A percentile compares a stretch with the other conserved stretches of the same genome.
These are phyloP conservation scores for Diaporthe humulicola DNA, from an alignment of 2,329 filamentous ascomycete species.

Conservation along the genomic window DNA sequence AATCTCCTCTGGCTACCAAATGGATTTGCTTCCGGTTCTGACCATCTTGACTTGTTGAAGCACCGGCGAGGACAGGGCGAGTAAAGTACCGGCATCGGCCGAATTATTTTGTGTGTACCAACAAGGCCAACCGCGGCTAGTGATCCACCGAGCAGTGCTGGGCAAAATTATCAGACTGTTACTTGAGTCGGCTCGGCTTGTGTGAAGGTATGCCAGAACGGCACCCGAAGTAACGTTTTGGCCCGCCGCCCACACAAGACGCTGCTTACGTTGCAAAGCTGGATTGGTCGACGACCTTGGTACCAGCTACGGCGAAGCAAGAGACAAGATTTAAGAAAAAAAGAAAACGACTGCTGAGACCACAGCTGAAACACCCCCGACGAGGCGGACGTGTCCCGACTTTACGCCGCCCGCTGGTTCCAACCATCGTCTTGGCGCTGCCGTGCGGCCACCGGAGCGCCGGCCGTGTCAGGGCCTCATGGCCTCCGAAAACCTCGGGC, in stretches of 20 bases:
- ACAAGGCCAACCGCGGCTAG: conserved; percentile 4
- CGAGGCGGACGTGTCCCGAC: not conserved
- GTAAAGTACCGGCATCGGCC: not conserved
- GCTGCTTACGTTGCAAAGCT: not conserved
- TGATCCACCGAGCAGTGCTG: conserved; percentile 15
- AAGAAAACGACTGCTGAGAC: conserved; percentile 13
- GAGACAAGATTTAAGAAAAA: conserved; percentile 6
- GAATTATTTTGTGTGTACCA: conserved; percentile 6
- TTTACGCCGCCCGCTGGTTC: not conserved
- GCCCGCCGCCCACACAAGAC: conserved; percentile 17
- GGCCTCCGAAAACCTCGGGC: conserved; percentile 38
- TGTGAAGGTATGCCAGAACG: conserved; percentile 18
- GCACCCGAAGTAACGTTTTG: conserved; percentile 15
- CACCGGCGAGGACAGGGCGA: conserved; percentile 2
- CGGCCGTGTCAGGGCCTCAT: conserved; percentile 32
- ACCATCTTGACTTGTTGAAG: conserved; percentile 26
- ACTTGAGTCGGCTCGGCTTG: conserved; percentile 11
- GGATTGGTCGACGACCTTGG: conserved; percentile 3
- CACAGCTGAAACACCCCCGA: not conserved
- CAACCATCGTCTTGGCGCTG: conserved; percentile 31
- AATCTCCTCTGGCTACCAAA: conserved; percentile 20
- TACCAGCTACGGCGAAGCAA: conserved; percentile 6
- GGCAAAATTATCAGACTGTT: conserved; percentile 7
- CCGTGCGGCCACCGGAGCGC: conserved; percentile 35
- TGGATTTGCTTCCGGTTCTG: conserved; percentile 22